Percentiles rank a stretch among this genome's conserved stretches.
Evolutionary conservation across 179 eudicot species (phyloP).

Genomic region (Vitellaria paradoxa): DNA sequence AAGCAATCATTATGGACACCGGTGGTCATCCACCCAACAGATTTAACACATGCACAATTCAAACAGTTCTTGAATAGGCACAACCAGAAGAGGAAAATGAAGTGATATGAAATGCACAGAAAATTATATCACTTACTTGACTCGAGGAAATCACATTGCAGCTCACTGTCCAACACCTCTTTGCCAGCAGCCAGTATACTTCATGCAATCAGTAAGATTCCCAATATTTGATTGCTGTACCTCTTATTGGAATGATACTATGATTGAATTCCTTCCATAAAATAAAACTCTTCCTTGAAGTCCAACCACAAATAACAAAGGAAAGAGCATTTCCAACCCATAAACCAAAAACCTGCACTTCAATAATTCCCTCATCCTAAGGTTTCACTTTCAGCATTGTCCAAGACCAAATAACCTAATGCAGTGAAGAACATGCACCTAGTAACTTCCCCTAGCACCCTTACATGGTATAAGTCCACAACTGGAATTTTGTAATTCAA

Average conservation of each 20-base stretch:
- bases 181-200: constrained; percentile 6
- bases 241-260: neutral
- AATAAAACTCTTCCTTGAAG: constrained; percentile 7
- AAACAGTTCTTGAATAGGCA: constrained; percentile 8
- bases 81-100: constrained; percentile 4
- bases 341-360: neutral
- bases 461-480: neutral
- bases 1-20: neutral
- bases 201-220: constrained; percentile 11
- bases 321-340: neutral
- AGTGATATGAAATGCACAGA: constrained; percentile 4
- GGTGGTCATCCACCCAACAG: neutral
- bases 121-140: constrained; percentile 15
- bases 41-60: neutral
- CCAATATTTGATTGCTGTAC: constrained; percentile 13
- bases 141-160: constrained; percentile 16
- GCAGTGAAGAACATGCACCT: neutral
- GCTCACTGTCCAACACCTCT: constrained; percentile 18
- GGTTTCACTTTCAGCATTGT: neutral
- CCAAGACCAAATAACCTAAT: neutral
- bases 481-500: neutral
- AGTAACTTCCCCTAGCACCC: neutral
- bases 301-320: constrained; percentile 1
- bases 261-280: constrained; percentile 1
- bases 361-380: neutral